Percentiles rank a stretch among this genome's conserved stretches.
phyloP scores from a whole-genome alignment of 371 early-diverging fungal species.

The Capniomyces stellatus region DNA sequence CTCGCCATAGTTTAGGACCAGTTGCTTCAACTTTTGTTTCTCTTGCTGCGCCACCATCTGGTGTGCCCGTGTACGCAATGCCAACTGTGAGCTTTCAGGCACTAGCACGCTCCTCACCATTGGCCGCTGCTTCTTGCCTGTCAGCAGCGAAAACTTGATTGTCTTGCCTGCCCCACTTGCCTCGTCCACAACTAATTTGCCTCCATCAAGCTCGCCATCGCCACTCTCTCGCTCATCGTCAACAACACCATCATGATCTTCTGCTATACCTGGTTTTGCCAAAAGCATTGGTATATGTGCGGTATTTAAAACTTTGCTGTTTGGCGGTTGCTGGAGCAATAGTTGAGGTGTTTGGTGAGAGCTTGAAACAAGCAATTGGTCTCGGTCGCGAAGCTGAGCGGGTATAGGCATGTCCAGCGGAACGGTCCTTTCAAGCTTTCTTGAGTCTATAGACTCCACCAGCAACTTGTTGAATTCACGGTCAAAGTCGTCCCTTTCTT shows the following conservation, averaged over 20 bases:
- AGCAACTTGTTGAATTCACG: slow-evolving; percentile 25
- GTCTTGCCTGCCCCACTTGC: slow-evolving; percentile 47
- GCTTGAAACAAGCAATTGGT: not conserved
- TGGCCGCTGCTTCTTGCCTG: slow-evolving; percentile 83
- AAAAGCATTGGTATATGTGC: no score
- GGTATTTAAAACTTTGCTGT: not conserved
- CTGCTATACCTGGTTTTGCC: no score
- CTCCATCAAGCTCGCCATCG: slow-evolving; percentile 39
- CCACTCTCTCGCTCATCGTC: slow-evolving; percentile 4
- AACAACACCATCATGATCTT: no score
- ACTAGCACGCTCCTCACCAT: slow-evolving; percentile 55
- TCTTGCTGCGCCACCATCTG: slow-evolving; percentile 78
- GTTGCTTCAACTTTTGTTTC: slow-evolving; percentile 66
- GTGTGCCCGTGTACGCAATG: slow-evolving; percentile 56
- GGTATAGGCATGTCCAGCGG: slow-evolving; percentile 19
- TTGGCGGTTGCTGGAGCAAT: no score
- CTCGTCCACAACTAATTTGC: no score
- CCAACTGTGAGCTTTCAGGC: slow-evolving; percentile 70
- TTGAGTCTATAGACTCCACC: slow-evolving; percentile 17
- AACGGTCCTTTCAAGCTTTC: slow-evolving; percentile 11
- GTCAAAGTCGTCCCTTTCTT: slow-evolving; percentile 21
- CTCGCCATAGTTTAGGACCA: slow-evolving; percentile 82
- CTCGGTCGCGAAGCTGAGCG: slow-evolving; percentile 15
- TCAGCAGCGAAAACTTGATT: slow-evolving; percentile 72
- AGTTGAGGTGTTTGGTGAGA: not conserved